Conservation (phyloP, 768 basidiomycete species). For the Russula sp. region DNA sequence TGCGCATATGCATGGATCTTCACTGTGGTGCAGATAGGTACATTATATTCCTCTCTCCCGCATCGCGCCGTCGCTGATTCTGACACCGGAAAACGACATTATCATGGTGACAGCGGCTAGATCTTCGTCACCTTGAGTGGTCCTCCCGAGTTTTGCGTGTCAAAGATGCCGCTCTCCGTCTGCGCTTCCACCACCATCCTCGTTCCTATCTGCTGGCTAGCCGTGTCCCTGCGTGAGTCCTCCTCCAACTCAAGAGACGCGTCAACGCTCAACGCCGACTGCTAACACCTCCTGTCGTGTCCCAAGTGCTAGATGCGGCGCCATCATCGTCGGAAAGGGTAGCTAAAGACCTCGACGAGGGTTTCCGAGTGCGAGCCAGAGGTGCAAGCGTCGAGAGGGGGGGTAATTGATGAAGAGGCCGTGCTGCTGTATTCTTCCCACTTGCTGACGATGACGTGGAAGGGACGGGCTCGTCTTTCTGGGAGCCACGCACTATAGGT, state of each 20-base stretch:
- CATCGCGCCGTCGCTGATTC: no score
- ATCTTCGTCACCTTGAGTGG: no score
- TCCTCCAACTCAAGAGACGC: conserved; percentile 1
- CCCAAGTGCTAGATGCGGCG: neutral
- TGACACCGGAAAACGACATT: no score
- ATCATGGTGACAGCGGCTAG: conserved; percentile 28
- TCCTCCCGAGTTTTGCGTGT: no score
- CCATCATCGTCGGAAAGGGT: neutral
- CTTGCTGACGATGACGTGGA: neutral
- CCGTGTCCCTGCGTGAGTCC: conserved; percentile 27
- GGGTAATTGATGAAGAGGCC: conserved; percentile 4
- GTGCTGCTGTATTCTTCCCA: conserved; percentile 4
- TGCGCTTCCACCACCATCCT: conserved; percentile 30
- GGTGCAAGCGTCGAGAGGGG: conserved; percentile 7
- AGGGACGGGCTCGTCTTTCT: conserved; percentile 38
- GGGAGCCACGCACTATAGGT: conserved; percentile 55
- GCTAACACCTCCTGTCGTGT: no score
- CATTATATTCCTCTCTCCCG: no score
- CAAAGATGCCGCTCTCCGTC: conserved; percentile 25
- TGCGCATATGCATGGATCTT: no score
- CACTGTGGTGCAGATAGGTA: no score
- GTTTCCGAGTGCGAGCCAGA: conserved; percentile 1
- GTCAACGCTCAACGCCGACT: neutral
- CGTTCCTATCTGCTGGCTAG: conserved; percentile 6
- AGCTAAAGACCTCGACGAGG: conserved; percentile 1